Evolutionary conservation across 495 filamentous ascomycete genomes (phyloP), one percentile per base, ranked within the genome.

Genomic region (Acidiella bohemica): DNA sequence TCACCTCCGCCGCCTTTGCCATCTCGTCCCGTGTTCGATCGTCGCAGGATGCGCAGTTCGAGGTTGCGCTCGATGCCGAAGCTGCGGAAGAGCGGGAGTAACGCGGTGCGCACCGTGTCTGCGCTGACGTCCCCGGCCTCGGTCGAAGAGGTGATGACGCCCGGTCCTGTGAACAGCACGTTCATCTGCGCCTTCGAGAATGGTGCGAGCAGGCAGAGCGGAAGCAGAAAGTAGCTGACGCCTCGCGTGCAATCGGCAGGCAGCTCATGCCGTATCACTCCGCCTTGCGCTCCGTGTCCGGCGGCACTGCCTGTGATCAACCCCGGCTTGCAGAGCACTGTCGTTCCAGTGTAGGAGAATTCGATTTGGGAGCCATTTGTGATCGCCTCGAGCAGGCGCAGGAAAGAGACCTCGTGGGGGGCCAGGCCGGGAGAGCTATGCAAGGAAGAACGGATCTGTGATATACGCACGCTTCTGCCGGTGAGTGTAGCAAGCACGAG

Each of bases 321-420:
- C 20, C 92, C 92, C 0, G 92, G 92, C 34, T 80, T 77, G 64
- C 90, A 96, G 24, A 85, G 76, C 31, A 96, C 67, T 11, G 82
- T 84, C 0, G 90, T 96, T 48, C 92, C 90, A 8, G 84, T 94
- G 61, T 92, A 84, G 12, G 84, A 90, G 50, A 99, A 92, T 55
- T 94, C 84, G 65, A 95, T 82, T 44, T 75, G 70, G 22, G 83
- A 80, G 65, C 92, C 92, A 72, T 99, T 99, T 56, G 92, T 96
- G 51, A 99, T 68, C 38, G 80, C 67, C 57, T 96, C 90, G 49
- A 99, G 76, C 6, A 99, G 79, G 36, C 92, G 90, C 13, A 99
- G 71, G 63, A 99, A 84, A 24, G 88, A 93, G 54, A 95, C 76
- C 65, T 99, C 92, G 65, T 92, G 81, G 33, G 83, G 76, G 36